A percentile compares a stretch with the other conserved stretches of the same genome.
These are phyloP conservation scores for Boletus barrowsii DNA, from an alignment of 768 basidiomycete species.

Conservation along the genomic window DNA sequence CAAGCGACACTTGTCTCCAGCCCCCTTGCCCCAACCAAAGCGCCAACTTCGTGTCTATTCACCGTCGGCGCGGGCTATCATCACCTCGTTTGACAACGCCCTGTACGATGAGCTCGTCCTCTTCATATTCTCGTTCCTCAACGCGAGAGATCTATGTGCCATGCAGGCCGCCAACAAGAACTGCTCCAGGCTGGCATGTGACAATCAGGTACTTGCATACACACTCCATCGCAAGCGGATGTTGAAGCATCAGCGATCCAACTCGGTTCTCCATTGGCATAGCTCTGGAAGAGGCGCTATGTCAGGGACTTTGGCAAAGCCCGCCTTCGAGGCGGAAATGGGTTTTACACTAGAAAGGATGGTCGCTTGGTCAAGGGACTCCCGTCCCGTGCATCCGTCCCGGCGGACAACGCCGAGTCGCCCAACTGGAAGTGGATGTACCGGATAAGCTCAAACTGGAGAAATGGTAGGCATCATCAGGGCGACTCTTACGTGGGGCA, in stretches of 20 bases:
- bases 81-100: constrained; percentile 48
- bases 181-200: constrained; percentile 64
- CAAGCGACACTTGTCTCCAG: constrained; percentile 51
- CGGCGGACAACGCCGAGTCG: constrained; percentile 29
- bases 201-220: constrained; percentile 52
- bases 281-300: constrained; percentile 72
- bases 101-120: constrained; percentile 77
- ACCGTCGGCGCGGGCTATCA: constrained; percentile 10
- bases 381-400: constrained; percentile 44
- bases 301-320: constrained; percentile 61
- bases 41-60: constrained; percentile 39
- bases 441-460: constrained; percentile 80
- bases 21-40: constrained; percentile 54
- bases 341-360: constrained; percentile 54
- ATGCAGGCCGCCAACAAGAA: constrained; percentile 60
- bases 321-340: constrained; percentile 65
- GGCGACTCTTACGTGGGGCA: constrained; percentile 12
- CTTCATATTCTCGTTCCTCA: constrained; percentile 68
- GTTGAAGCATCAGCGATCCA: constrained; percentile 14
- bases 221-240: not conserved
- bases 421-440: constrained; percentile 86
- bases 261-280: constrained; percentile 1
- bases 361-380: constrained; percentile 58
- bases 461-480: constrained; percentile 50
- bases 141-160: constrained; percentile 63